Base-by-base conservation (phyloP, 2,329 filamentous ascomycete genomes). In the Cercospora citrullina region DNA sequence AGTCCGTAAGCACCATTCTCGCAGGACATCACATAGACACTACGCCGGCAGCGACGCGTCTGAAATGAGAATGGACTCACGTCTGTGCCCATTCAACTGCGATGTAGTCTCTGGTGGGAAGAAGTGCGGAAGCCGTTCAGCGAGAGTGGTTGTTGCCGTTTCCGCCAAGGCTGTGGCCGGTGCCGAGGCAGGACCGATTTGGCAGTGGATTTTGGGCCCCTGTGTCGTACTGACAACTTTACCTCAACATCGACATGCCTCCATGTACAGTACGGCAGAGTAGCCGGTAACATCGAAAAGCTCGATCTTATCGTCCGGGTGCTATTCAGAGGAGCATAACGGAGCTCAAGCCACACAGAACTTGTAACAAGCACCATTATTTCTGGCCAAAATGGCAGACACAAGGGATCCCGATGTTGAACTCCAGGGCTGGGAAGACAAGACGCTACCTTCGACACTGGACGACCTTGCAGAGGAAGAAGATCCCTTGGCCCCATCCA, bases 351-450 rank as follows among this genome's bases (percentile, higher is more conserved):
- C 23, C 14, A 4, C 48, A 28, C 14, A 28, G 48, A 55, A 23
- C 23, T 12, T 55, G 14, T 23, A 16, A n/a, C 21, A 36, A 18
- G 16, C 12, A 42, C 61, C 14, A 42, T 5, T 42, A n/a, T 36
- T 30, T 21, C n/a, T 18, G 2, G 33, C 30, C 28, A 59, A 23
- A 26, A 64, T 64, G 62, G 36, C 62, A 21, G 12, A 31, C 18
- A 9, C 33, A 18, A 33, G 26, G 21, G 51, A 48, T 12, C 62
- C 62, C 14, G 62, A 64, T 30, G 5, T 64, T 23, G 62, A 64
- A 58, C 30, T 64, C 48, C 48, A 64, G 6, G 26, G 51, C 51
- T 64, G 62, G 62, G 62, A 64, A 33, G 62, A 64, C 53, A 64
- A 64, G 28, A 59, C 51, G 5, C 26, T 64, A 21, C 53, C 62